Conservation (phyloP, 2,329 filamentous ascomycete genomes). For the Xylaria sp. region DNA sequence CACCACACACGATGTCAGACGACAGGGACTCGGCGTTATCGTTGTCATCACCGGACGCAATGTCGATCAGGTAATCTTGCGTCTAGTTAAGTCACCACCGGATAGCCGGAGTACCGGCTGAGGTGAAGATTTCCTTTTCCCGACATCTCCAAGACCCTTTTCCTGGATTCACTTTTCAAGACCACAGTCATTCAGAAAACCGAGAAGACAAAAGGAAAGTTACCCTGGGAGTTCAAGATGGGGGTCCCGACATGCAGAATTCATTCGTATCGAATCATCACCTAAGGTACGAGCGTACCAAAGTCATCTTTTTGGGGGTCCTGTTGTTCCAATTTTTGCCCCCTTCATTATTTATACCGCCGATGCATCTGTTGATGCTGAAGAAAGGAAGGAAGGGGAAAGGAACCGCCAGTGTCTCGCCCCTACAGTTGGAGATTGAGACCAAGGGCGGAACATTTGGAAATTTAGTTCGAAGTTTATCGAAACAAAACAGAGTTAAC, state of each 20-base stretch:
- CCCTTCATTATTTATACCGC: not conserved
- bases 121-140: not conserved
- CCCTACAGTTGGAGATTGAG: not conserved
- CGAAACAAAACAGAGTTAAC: slow-evolving; percentile 8
- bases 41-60: not conserved
- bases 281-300: not conserved
- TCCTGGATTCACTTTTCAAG: not conserved
- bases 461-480: not conserved
- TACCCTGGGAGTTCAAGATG: not conserved
- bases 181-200: not conserved
- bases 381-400: not conserved
- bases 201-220: not conserved
- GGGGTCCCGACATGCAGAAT: not conserved
- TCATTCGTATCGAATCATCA: not conserved
- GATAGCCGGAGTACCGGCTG: not conserved
- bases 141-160: not conserved
- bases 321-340: not conserved
- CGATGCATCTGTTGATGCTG: not conserved
- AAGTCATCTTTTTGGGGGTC: not conserved
- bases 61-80: not conserved
- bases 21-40: slow-evolving; percentile 5
- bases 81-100: not conserved
- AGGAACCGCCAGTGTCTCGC: not conserved
- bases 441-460: not conserved
- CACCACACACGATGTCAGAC: slow-evolving; percentile 17